Percentiles rank a stretch among this genome's conserved stretches.
phyloP scores from a whole-genome alignment of 1,139 yeast species.

The Taiozyma sp. region DNA sequence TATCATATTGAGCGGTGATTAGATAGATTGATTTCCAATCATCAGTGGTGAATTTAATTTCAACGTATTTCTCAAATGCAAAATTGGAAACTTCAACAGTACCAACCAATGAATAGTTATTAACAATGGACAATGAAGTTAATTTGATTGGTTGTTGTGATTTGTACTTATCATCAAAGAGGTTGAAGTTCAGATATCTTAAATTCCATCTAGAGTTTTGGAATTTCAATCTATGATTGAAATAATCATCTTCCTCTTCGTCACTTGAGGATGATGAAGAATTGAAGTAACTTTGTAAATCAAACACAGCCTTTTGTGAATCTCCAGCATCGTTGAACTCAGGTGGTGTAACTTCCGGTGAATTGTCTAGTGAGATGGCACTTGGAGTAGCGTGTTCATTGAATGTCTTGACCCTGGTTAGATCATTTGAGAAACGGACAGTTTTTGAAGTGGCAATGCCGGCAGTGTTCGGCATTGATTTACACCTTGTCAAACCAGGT shows the following conservation, averaged over 20 bases:
- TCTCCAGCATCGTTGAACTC: slow-evolving; percentile 2
- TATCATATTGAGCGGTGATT: slow-evolving; percentile 43
- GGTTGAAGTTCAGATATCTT: slow-evolving; percentile 14
- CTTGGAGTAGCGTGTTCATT: slow-evolving; percentile 51
- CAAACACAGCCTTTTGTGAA: slow-evolving; percentile 19
- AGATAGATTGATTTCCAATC: slow-evolving; percentile 52
- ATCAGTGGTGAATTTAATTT: slow-evolving; percentile 49
- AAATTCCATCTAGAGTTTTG: slow-evolving; percentile 16
- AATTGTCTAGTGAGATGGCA: slow-evolving; percentile 52
- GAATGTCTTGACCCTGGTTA: slow-evolving; percentile 49
- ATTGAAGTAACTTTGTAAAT: slow-evolving; percentile 9
- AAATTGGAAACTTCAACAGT: slow-evolving; percentile 55
- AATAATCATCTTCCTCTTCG: slow-evolving; percentile 18
- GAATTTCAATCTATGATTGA: slow-evolving; percentile 10
- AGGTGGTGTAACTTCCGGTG: slow-evolving; percentile 39
- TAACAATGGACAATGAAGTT: slow-evolving; percentile 28
- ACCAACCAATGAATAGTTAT: slow-evolving; percentile 45
- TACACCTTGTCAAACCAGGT: slow-evolving; percentile 36
- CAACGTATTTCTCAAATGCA: slow-evolving; percentile 47
- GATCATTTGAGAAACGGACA: slow-evolving; percentile 58
- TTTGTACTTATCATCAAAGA: slow-evolving; percentile 29
- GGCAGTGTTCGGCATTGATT: slow-evolving; percentile 45
- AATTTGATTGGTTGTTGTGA: slow-evolving; percentile 48
- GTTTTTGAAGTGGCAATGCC: slow-evolving; percentile 39
- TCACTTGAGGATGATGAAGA: slow-evolving; percentile 18